These are phyloP conservation scores for Mucor piriformis DNA, from an alignment of 371 early-diverging fungal genomes.

Conservation along the genomic window DNA sequence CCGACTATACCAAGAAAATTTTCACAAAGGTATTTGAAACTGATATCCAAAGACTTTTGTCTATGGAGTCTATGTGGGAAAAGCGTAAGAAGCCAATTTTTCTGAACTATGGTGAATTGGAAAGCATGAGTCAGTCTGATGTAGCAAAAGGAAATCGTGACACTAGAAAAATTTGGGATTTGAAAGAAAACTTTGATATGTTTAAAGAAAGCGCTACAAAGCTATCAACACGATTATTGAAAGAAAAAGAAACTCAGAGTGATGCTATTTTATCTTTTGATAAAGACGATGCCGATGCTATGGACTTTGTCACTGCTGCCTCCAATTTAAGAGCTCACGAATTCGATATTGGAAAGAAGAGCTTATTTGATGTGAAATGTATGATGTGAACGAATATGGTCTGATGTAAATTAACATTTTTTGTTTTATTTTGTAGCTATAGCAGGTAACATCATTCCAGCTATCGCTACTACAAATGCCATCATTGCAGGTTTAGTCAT, in stretches of 20 bases:
- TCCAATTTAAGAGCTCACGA: slow-evolving; percentile 85
- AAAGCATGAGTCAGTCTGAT: slow-evolving; percentile 2
- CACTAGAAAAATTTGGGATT: slow-evolving; percentile 74
- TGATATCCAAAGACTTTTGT: slow-evolving; percentile 79
- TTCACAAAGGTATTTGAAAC: slow-evolving; percentile 86
- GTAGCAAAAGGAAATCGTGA: slow-evolving; percentile 31
- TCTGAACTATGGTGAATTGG: slow-evolving; percentile 58
- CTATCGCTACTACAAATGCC: slow-evolving; percentile 99
- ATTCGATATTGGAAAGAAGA: slow-evolving; percentile 80
- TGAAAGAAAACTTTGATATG: slow-evolving; percentile 57
- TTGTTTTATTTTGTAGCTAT: slow-evolving; percentile 68
- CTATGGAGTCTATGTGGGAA: slow-evolving; percentile 93
- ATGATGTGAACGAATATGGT: slow-evolving; percentile 6
- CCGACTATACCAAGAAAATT: slow-evolving; percentile 71
- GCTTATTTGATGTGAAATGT: slow-evolving; percentile 90
- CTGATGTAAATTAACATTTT: neutral
- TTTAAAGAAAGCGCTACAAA: slow-evolving; percentile 55
- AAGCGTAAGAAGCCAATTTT: slow-evolving; percentile 72
- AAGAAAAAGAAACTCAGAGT: slow-evolving; percentile 42
- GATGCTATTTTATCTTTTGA: slow-evolving; percentile 75
- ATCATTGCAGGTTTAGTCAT: slow-evolving; percentile 97
- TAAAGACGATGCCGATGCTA: slow-evolving; percentile 90
- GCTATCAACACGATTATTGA: slow-evolving; percentile 47
- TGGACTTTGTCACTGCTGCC: slow-evolving; percentile 92
- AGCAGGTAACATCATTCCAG: slow-evolving; percentile 99